Conservation (phyloP, 1,284 basidiomycete genomes). For the Porogramme epimiltina region DNA sequence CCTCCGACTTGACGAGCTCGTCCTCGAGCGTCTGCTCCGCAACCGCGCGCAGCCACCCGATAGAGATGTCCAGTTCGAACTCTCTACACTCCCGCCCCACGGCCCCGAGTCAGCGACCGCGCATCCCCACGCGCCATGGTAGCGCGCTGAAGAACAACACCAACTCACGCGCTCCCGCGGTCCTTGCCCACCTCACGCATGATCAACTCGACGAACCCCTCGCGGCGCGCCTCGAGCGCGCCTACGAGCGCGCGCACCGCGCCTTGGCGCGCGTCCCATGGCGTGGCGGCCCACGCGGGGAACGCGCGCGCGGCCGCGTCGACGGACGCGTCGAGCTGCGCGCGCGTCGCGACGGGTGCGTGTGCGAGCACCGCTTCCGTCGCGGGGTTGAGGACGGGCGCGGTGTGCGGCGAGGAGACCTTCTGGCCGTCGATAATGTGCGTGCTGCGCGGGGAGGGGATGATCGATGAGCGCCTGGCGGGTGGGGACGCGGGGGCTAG, state of each 20-base stretch:
- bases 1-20: constrained; percentile 2
- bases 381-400: constrained; percentile 15
- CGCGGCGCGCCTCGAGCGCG: constrained; percentile 4
- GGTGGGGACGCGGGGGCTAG: too few relatives aligned
- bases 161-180: constrained; percentile 10
- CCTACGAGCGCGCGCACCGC: constrained; percentile 8
- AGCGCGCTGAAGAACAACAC: neutral
- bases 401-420: neutral
- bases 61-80: constrained; percentile 5
- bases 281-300: constrained; percentile 9
- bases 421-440: constrained; percentile 14
- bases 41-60: constrained; percentile 1
- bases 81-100: neutral
- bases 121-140: too few relatives aligned
- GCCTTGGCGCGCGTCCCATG: constrained; percentile 12
- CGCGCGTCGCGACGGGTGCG: constrained; percentile 14
- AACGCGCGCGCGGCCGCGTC: constrained; percentile 12
- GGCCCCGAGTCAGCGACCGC: too few relatives aligned
- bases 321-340: constrained; percentile 17
- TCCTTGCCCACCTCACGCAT: constrained; percentile 18
- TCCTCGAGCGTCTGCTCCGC: constrained; percentile 9
- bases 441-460: too few relatives aligned
- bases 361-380: constrained; percentile 12
- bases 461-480: too few relatives aligned
- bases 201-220: constrained; percentile 7